phyloP scores from a whole-genome alignment of 2,329 filamentous ascomycete species.

The Furcasterigmium sp. region DNA sequence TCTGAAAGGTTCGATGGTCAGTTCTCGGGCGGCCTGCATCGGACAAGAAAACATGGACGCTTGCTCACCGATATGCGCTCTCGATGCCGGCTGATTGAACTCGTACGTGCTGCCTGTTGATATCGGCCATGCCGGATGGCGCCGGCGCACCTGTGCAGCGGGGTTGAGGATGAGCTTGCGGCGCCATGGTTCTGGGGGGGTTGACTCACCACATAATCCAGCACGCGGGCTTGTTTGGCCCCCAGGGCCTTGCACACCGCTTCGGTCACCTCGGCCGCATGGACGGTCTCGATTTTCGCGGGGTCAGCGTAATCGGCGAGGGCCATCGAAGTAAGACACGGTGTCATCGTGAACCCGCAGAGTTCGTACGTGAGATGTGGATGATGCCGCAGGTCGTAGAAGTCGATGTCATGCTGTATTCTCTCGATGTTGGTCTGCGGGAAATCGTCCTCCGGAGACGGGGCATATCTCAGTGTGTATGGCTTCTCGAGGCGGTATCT shows the following conservation, averaged over 20 bases:
- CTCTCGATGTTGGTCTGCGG: conserved; percentile 5
- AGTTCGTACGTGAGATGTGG: neutral
- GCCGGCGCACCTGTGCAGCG: conserved; percentile 3
- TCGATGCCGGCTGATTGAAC: conserved; percentile 4
- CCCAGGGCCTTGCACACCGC: conserved; percentile 2
- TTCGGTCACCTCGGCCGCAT: conserved; percentile 1
- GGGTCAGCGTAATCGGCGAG: conserved; percentile 1
- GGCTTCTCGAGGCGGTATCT: conserved; percentile 5
- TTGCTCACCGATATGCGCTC: conserved; percentile 7
- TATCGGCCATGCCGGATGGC: conserved; percentile 5
- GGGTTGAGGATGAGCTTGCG: neutral
- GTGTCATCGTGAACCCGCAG: conserved; percentile 4
- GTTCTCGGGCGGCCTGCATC: no score
- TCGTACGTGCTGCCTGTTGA: conserved; percentile 2
- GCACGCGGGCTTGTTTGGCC: neutral
- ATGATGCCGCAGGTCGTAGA: conserved; percentile 1
- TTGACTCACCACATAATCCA: conserved; percentile 5
- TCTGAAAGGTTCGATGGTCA: no score
- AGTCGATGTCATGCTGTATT: neutral
- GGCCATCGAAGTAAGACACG: neutral
- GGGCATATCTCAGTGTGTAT: conserved; percentile 4
- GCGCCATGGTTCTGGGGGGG: neutral
- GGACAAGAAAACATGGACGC: neutral
- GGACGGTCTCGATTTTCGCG: conserved; percentile 1
- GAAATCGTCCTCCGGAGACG: neutral